Conservation (phyloP, 768 basidiomycete species). For the Xerocomus potaroensis region DNA sequence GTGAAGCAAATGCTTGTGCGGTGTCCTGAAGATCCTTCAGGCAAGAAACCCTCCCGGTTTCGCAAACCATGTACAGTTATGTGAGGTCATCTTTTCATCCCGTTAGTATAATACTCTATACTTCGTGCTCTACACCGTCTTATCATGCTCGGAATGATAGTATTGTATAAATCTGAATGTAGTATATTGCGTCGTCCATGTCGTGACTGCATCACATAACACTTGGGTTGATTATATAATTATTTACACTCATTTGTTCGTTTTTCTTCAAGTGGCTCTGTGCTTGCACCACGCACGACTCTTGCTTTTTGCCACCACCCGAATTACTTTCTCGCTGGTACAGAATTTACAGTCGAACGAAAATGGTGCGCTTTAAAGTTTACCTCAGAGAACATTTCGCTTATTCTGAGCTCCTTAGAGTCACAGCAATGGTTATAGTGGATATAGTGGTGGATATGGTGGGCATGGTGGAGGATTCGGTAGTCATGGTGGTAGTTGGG, state of each 20-base stretch:
- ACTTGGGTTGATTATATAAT: neutral
- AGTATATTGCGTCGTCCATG: too few species aligned
- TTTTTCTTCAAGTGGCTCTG: conserved; percentile 17
- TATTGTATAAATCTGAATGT: too few species aligned
- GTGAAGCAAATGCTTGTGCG: conserved; percentile 67
- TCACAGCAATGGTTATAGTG: conserved; percentile 33
- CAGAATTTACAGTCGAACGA: conserved; percentile 1
- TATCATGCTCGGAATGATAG: conserved; percentile 3
- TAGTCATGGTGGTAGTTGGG: conserved; percentile 29
- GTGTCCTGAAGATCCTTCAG: conserved; percentile 47
- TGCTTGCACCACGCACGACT: conserved; percentile 26
- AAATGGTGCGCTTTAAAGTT: conserved; percentile 16
- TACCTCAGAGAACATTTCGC: neutral
- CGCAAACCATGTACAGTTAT: conserved; percentile 35
- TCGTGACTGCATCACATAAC: neutral
- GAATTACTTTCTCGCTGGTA: neutral
- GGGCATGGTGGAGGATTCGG: conserved; percentile 28
- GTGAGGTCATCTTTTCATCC: conserved; percentile 23
- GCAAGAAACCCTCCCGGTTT: conserved; percentile 28
- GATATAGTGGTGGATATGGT: conserved; percentile 31
- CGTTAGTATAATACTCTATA: conserved; percentile 7
- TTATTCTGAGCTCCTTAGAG: conserved; percentile 18
- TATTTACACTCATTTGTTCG: conserved; percentile 8
- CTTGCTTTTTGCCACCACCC: conserved; percentile 1
- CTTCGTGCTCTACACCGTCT: neutral